Evolutionary conservation across 2,329 filamentous ascomycete species (phyloP), one percentile per base, ranked within the genome.

Genomic region (Pyrenophora teres): DNA sequence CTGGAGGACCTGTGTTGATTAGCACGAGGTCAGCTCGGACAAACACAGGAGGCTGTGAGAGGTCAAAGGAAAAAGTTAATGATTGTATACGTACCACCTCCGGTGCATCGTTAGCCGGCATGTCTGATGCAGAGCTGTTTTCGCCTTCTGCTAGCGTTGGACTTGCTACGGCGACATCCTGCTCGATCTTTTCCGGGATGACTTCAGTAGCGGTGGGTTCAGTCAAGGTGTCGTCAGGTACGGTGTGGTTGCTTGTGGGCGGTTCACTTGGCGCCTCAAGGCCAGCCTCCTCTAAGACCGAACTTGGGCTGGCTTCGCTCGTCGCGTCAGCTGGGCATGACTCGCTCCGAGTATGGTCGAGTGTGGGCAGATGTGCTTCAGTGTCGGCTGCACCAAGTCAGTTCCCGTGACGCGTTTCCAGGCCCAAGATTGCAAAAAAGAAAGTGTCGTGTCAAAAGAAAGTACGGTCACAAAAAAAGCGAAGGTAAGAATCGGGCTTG

Each of bases 351-450:
- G 40, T 40, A 12, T 46, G 39, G 27, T 49, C 33, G 18, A 18
- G 18, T 45, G 32, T 31, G 15, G 40, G 33, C 30, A 31, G 9
- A 23, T 37, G 16, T 44, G 46, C 25, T 40, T 19, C 35, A 21
- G 43, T 32, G 25, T 54, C 47, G 48, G 38, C 50, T 60, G 30
- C 44, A 54, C 43, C 40, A 12, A 40, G 48, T 61, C 25, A 61
- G 58, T 46, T 5, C 36, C n/a, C 13, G 25, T 33, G 39, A 36
- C 21, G 44, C 44, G 36, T 36, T 31, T 21, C 18, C 39, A 21
- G 33, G 13, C 31, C 18, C 23, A 36, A 9, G 15, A 30, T 35
- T 39, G 35, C 30, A 40, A 31, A 42, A 37, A 23, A 38, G 19
- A 35, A 27, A 36, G 15, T 38, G 35, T 35, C 35, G 50, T 40